These are phyloP conservation scores for Penicillium rolfsii DNA, from an alignment of 2,329 filamentous ascomycete species.

Conservation along the genomic window DNA sequence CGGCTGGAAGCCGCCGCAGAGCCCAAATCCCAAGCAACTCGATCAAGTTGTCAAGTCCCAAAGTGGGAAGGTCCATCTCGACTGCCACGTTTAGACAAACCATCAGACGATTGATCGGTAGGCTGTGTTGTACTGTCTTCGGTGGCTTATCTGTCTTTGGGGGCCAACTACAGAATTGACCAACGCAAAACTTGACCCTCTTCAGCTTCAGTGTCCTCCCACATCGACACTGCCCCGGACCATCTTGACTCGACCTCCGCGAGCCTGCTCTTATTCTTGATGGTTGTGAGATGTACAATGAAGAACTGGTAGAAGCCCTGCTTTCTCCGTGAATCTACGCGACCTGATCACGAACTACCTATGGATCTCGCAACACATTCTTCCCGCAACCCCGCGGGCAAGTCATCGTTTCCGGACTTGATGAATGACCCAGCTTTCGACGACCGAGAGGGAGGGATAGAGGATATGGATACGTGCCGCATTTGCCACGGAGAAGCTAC, in stretches of 20 bases:
- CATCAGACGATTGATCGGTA: neutral
- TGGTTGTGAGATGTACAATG: conserved; percentile 29
- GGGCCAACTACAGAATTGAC: neutral
- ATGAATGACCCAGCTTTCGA: conserved; percentile 62
- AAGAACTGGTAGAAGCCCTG: conserved; percentile 25
- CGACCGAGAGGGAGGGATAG: conserved; percentile 42
- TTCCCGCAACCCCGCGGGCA: conserved; percentile 26
- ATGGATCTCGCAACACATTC: conserved; percentile 37
- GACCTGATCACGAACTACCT: conserved; percentile 8
- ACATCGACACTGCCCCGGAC: neutral
- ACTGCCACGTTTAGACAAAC: neutral
- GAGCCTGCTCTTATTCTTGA: conserved; percentile 4
- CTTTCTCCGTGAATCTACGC: conserved; percentile 23
- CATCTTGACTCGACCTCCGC: neutral
- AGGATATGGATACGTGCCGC: conserved; percentile 82
- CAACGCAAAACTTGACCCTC: neutral
- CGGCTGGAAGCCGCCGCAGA: neutral
- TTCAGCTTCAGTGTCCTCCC: neutral
- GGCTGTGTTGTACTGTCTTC: neutral
- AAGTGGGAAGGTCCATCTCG: conserved; percentile 12
- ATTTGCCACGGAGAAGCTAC: conserved; percentile 93
- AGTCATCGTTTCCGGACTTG: conserved; percentile 49
- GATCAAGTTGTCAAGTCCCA: neutral
- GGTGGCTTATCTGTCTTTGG: neutral
- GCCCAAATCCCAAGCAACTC: neutral